Evolutionary conservation across 306 rosid species (phyloP), one percentile per base, ranked within the genome.

Genomic region (Fagus crenata): DNA sequence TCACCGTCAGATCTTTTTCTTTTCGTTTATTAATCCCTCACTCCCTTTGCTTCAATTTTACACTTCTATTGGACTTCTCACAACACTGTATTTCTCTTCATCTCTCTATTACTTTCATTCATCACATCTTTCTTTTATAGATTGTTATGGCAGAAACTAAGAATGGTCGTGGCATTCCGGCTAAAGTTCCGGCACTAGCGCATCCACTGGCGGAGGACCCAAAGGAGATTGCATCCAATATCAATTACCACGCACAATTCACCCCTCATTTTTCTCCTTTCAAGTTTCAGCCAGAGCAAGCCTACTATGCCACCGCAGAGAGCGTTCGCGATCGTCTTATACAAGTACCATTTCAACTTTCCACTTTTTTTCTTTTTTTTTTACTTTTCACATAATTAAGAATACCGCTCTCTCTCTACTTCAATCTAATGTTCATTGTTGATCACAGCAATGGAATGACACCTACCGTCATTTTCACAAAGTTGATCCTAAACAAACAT

Each of bases 291-390:
- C 90, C 88, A 2, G 97, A 95, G 83, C 97, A 92, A 75, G 97
- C 97, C 63, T 95, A 85, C 79, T 90, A 79, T 82, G 96, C 97
- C 73, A 91, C 97, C 71, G 99, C 99, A 1, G 96, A 92, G 78
- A 95, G 99, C 82, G 97, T 95, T 82, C 96, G 97, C 61, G 99
- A 92, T 86, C 99, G 93, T 70, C 99, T 95, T 84, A 69, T 92
- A 67, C 81, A 71, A 76, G 99, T 90, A 76, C 63, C 70, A 55
- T 75, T 79, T 79, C 73, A 22, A 22, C 28, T 22, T 22, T 22
- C 28, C 28, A 22, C 28, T 22, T 22, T 22, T 22, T 22, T 22
- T 22, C 0, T 22, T 22, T 22, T 22, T 22, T 22, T 22, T 22
- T 22, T 22, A 22, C 28, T 22, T 22, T 22, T 22, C 28, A 22